These are phyloP conservation scores for Cutaneotrichosporon sp. DNA, from an alignment of 1,284 basidiomycete species.

Conservation along the genomic window DNA sequence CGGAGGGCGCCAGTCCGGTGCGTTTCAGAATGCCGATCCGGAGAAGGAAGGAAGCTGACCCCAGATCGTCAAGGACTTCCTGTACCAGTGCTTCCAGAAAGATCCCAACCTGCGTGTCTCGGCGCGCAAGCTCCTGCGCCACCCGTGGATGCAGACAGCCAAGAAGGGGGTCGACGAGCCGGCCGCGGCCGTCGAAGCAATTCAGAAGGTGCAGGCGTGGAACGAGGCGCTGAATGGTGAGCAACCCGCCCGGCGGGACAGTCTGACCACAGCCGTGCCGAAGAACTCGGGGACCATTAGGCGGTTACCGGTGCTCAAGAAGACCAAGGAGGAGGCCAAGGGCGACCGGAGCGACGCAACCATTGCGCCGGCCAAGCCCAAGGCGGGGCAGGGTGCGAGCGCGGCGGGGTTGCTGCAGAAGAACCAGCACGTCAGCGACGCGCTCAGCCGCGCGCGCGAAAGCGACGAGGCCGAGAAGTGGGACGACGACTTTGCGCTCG, in stretches of 20 bases:
- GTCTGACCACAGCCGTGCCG: constrained; percentile 33
- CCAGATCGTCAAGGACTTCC: constrained; percentile 91
- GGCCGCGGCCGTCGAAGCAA: constrained; percentile 60
- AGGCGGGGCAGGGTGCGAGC: constrained; percentile 5
- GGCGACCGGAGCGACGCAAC: constrained; percentile 7
- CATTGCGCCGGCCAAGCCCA: constrained; percentile 3
- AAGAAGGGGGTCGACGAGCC: constrained; percentile 7
- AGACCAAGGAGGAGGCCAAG: background rate
- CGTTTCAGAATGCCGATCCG: constrained; percentile 20
- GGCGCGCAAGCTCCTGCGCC: constrained; percentile 86
- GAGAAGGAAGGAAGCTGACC: background rate
- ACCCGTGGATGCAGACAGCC: constrained; percentile 93
- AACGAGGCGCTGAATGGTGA: constrained; percentile 91
- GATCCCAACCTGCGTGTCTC: constrained; percentile 91
- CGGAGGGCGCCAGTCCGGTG: constrained; percentile 79
- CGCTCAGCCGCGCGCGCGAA: constrained; percentile 40
- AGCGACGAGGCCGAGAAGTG: constrained; percentile 33
- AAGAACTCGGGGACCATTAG: constrained; percentile 47
- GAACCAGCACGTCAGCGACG: constrained; percentile 72
- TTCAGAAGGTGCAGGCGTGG: constrained; percentile 95
- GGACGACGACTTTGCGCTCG: constrained; percentile 98
- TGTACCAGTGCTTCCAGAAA: constrained; percentile 98
- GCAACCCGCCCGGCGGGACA: constrained; percentile 28
- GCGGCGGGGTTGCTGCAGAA: constrained; percentile 39
- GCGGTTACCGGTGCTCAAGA: constrained; percentile 12